Percentiles rank a stretch among this genome's conserved stretches.
Conservation (phyloP, 1,139 yeast species). For the Geotrichum australiense region DNA sequence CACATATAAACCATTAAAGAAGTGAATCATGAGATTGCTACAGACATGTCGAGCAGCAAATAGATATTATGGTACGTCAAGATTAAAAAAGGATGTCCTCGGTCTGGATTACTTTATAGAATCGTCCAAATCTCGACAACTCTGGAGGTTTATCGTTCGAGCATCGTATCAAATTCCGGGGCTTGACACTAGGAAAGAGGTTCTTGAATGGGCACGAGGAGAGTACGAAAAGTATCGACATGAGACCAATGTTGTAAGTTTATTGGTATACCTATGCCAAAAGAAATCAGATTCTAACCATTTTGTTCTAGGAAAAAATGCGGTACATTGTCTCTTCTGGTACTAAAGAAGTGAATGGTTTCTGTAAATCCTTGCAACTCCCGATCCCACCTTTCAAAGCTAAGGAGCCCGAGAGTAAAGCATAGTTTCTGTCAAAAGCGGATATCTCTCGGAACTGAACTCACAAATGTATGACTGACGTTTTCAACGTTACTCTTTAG, state of each 20-base stretch:
- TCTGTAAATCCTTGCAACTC: constrained; percentile 24
- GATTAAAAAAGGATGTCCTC: no score
- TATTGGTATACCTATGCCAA: constrained; percentile 31
- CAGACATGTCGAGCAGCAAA: no score
- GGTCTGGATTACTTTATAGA: constrained; percentile 35
- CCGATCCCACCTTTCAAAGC: constrained; percentile 14
- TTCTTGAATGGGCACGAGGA: constrained; percentile 33
- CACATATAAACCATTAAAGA: no score
- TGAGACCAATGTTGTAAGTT: constrained; percentile 28
- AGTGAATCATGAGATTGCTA: no score
- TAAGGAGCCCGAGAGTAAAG: constrained; percentile 1
- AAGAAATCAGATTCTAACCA: constrained; percentile 22
- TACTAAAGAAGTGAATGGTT: constrained; percentile 31
- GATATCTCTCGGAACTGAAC: no score
- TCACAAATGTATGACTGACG: no score
- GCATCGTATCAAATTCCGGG: constrained; percentile 28
- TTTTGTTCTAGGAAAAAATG: constrained; percentile 24
- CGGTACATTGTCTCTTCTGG: constrained; percentile 33
- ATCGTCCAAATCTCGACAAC: constrained; percentile 29
- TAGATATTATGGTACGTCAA: no score
- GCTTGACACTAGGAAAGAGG: constrained; percentile 27
- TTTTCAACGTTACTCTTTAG: no score
- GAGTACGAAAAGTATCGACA: constrained; percentile 31
- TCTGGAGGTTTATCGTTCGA: constrained; percentile 33
- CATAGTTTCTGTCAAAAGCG: no score